phyloP scores from a whole-genome alignment of 2,329 filamentous ascomycete species.

The Aspergillus alliaceus region DNA sequence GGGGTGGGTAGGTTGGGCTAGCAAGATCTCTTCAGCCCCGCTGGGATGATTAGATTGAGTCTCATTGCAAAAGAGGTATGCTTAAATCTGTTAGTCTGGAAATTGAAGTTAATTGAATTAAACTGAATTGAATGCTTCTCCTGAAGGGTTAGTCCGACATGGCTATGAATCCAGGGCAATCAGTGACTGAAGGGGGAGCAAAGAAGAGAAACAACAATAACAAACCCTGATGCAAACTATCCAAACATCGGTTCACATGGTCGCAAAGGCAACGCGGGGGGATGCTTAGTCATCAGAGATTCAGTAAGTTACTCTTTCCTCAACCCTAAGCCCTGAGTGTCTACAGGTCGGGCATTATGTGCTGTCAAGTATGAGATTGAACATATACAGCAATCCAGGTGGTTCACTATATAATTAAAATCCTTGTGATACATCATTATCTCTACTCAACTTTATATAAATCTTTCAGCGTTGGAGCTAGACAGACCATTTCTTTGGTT shows the following conservation, averaged over 20 bases:
- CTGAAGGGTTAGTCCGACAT: not conserved
- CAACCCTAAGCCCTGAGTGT: not conserved
- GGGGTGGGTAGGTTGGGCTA: slow-evolving; percentile 17
- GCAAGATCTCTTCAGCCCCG: slow-evolving; percentile 11
- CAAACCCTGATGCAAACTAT: slow-evolving; percentile 8
- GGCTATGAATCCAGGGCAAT: not conserved
- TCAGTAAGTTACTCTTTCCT: too few relatives aligned
- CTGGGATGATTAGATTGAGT: not conserved
- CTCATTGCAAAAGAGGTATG: slow-evolving; percentile 1
- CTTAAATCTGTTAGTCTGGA: slow-evolving; percentile 11
- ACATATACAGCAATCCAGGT: too few relatives aligned
- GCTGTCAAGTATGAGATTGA: too few relatives aligned
- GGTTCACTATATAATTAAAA: not conserved
- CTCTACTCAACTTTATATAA: too few relatives aligned
- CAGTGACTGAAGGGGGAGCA: not conserved
- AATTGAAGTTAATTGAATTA: not conserved
- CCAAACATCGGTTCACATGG: slow-evolving; percentile 8
- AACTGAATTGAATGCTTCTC: not conserved
- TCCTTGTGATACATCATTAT: not conserved
- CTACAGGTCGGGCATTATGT: not conserved
- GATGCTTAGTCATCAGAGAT: not conserved
- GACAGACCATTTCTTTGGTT: too few relatives aligned
- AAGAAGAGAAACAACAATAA: slow-evolving; percentile 13
- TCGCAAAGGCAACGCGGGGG: slow-evolving; percentile 12
- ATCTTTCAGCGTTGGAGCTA: not conserved